Evolutionary conservation across 2,329 filamentous ascomycete species (phyloP), one percentile per base, ranked within the genome.

Genomic region (Fusarium pseudograminearum): DNA sequence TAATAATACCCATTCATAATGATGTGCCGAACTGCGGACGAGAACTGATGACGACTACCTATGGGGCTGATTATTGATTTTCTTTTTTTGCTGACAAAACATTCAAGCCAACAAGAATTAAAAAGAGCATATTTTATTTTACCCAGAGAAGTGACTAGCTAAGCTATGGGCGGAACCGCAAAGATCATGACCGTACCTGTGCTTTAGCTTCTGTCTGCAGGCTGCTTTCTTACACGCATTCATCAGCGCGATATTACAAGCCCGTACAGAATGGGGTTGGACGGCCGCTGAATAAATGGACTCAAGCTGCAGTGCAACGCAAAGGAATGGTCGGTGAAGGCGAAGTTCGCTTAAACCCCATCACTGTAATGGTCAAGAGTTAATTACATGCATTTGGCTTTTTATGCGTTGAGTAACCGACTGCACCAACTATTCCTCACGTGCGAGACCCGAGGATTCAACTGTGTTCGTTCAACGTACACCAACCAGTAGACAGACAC

Each of bases 1-100:
- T 31, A 18, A 33, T 31, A 24, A 33, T 22, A 48, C 30, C 26
- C 42, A 45, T 45, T 30, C 11, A 30, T 22, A 26, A 42, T 26
- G 22, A 46, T 46, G 57, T 65, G 48, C 47, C 31, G 67, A 57
- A 34, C 53, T 46, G 50, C 22, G 51, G 40, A 57, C 38, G 31
- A 65, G 38, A 51, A 58, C 36, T 63, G 67, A 70, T 63, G 63
- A 68, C 58, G 67, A 67, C 63, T 51, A 30, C 50, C 28, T 65
- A 55, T 44, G 65, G 48, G 34, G 26, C 22, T 38, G 33, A 28
- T 15, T 40, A n/a, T 40, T 40, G 36, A 20, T 40, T 40, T 38
- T 20, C 8, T 20, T 20, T 38, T 16, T 16, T 3, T 51, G 62
- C 67, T 69, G 67, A 67, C 67, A 57, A 63, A 63, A 47, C 52